phyloP scores from a whole-genome alignment of 768 basidiomycete species.

The Boletellus emodensis region DNA sequence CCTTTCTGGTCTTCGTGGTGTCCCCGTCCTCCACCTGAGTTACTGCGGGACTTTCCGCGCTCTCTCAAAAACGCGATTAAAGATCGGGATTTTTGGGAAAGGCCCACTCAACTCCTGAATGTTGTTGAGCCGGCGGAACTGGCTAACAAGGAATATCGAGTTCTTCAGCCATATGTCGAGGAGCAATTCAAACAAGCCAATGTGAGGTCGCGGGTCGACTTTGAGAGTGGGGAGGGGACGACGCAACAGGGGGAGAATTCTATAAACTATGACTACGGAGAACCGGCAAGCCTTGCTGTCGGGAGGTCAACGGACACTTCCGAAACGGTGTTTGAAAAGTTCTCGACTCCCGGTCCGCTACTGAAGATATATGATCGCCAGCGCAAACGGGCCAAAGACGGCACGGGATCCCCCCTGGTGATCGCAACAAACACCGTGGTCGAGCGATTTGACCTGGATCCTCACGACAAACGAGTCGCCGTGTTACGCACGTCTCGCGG shows the following conservation, averaged over 20 bases:
- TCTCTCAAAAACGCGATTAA: not conserved
- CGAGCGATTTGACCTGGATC: conserved; percentile 6
- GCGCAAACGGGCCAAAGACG: conserved; percentile 5
- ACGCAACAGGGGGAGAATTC: too few relatives aligned
- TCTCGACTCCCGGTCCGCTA: conserved; percentile 16
- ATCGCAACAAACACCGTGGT: conserved; percentile 10
- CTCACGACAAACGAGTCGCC: not conserved
- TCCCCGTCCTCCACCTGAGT: conserved; percentile 5
- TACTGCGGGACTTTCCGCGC: conserved; percentile 15
- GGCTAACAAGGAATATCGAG: not conserved
- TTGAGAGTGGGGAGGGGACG: not conserved
- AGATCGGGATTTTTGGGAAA: not conserved
- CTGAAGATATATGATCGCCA: conserved; percentile 12
- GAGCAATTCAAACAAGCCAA: not conserved
- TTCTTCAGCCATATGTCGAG: conserved; percentile 4
- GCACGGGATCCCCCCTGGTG: conserved; percentile 11
- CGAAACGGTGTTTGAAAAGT: conserved; percentile 14
- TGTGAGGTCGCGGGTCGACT: too few relatives aligned
- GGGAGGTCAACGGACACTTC: conserved; percentile 6
- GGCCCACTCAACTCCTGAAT: not conserved
- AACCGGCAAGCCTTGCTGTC: conserved; percentile 11
- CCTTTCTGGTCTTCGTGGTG: conserved; percentile 18
- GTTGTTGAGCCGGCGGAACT: not conserved
- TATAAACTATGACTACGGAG: conserved; percentile 1
- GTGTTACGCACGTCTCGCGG: conserved; percentile 18